Conservation (phyloP, 2,329 filamentous ascomycete species). For the Remersonia thermophila region DNA sequence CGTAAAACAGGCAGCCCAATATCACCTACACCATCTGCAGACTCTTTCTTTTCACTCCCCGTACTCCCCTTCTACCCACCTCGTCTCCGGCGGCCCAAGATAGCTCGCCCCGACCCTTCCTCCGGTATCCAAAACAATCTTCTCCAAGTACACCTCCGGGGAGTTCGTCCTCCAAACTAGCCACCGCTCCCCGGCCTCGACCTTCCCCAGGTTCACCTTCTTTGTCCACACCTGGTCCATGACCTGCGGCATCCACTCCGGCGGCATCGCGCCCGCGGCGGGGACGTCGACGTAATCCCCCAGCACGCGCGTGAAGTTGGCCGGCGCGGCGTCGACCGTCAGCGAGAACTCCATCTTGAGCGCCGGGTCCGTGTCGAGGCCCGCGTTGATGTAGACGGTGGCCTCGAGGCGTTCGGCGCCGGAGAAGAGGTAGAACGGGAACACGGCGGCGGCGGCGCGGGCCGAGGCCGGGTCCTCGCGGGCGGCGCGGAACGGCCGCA, state of each 20-base stretch:
- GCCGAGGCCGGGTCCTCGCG: constrained; percentile 3
- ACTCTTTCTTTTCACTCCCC: background rate
- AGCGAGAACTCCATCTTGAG: constrained; percentile 38
- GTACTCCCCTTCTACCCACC: constrained; percentile 13
- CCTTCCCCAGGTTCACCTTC: constrained; percentile 17
- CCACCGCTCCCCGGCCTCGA: constrained; percentile 20
- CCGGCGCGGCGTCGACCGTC: constrained; percentile 30
- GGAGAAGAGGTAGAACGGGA: constrained; percentile 23
- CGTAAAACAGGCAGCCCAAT: no score
- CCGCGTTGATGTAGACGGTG: constrained; percentile 26
- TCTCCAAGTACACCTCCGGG: constrained; percentile 26
- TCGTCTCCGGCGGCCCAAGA: constrained; percentile 21
- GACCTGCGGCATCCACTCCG: constrained; percentile 36
- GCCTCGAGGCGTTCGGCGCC: constrained; percentile 16
- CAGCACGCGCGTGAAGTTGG: constrained; percentile 21
- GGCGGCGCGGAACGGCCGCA: constrained; percentile 16
- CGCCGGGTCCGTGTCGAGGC: constrained; percentile 38
- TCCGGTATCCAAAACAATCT: constrained; percentile 23
- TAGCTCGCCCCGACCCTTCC: constrained; percentile 24
- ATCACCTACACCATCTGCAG: no score
- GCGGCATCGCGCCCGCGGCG: constrained; percentile 29
- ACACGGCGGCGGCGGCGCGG: constrained; percentile 17
- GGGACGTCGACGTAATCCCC: constrained; percentile 31
- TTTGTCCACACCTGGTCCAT: constrained; percentile 38
- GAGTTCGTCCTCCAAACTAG: constrained; percentile 22